Conservation (phyloP, 306 rosid genomes). For the Sechiopsis laciniata region DNA sequence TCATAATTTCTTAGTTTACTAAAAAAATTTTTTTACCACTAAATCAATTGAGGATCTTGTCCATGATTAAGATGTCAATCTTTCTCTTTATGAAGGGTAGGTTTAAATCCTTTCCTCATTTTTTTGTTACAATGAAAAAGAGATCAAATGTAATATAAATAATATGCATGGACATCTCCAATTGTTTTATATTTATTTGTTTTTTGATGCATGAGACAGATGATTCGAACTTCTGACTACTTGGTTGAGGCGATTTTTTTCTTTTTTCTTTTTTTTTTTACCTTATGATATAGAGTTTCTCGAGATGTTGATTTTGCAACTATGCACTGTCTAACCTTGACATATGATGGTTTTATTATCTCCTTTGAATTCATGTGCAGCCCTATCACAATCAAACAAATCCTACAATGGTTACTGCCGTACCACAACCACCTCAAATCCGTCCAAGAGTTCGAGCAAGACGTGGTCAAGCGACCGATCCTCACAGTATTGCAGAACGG, state of each 20-base stretch:
- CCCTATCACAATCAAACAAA: conserved; percentile 50
- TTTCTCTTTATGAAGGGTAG: neutral
- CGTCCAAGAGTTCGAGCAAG: conserved; percentile 95
- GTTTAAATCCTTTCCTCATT: neutral
- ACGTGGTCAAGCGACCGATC: conserved; percentile 98
- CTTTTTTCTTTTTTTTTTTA: too few relatives aligned
- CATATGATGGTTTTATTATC: neutral
- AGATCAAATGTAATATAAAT: too few relatives aligned
- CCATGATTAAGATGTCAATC: too few relatives aligned
- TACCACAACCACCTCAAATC: conserved; percentile 52
- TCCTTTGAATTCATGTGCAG: conserved; percentile 29
- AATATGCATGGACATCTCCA: neutral
- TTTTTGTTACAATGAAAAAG: neutral
- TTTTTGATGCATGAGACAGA: too few relatives aligned
- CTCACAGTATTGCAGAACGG: conserved; percentile 95
- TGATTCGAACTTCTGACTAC: too few relatives aligned
- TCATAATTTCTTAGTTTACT: too few relatives aligned
- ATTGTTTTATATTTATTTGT: neutral
- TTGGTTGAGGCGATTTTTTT: too few relatives aligned
- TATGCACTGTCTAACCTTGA: neutral
- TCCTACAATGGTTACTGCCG: conserved; percentile 30
- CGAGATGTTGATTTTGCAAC: too few relatives aligned
- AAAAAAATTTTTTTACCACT: too few relatives aligned
- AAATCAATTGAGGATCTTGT: too few relatives aligned
- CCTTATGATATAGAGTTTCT: too few relatives aligned